Evolutionary conservation across 768 basidiomycete species (phyloP).

Genomic region (Amanita pseudoporphyria): DNA sequence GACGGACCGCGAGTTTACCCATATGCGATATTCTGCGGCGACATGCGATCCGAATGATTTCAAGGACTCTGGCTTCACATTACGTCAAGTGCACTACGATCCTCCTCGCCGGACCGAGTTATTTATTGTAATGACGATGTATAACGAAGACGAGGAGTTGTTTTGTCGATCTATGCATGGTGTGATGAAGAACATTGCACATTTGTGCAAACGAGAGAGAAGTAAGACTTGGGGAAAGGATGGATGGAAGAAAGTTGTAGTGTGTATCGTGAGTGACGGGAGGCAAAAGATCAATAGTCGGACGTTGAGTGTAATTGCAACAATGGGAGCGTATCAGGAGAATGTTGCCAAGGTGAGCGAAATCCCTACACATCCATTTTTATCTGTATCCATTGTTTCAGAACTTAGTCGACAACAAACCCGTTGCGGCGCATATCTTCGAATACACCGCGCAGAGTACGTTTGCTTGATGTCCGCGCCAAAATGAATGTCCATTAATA

Average conservation of each 20-base stretch:
- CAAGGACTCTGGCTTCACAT: constrained; percentile 67
- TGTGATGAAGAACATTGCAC: constrained; percentile 88
- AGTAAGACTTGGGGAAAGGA: constrained; percentile 96
- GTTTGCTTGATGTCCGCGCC: constrained; percentile 8
- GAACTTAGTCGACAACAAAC: constrained; percentile 72
- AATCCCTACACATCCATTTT: not conserved
- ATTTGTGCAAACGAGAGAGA: constrained; percentile 76
- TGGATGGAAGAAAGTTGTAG: constrained; percentile 97
- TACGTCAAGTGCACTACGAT: constrained; percentile 87
- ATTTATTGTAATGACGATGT: constrained; percentile 98
- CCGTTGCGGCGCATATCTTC: constrained; percentile 85
- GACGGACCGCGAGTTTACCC: constrained; percentile 84
- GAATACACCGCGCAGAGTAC: constrained; percentile 89
- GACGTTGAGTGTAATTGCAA: constrained; percentile 79
- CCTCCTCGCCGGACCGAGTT: constrained; percentile 87
- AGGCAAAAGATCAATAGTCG: constrained; percentile 77
- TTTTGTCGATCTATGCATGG: constrained; percentile 95
- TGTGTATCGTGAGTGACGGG: constrained; percentile 87
- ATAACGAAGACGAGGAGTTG: constrained; percentile 86
- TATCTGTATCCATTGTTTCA: constrained; percentile 12
- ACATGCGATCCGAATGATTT: constrained; percentile 97
- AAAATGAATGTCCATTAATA: constrained; percentile 2
- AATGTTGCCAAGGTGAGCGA: constrained; percentile 72
- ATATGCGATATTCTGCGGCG: constrained; percentile 94
- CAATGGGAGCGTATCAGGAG: constrained; percentile 93